Percentiles rank a stretch among this genome's conserved stretches.
Evolutionary conservation across 1,139 yeast species (phyloP).

Genomic region (Taphrina communis): DNA sequence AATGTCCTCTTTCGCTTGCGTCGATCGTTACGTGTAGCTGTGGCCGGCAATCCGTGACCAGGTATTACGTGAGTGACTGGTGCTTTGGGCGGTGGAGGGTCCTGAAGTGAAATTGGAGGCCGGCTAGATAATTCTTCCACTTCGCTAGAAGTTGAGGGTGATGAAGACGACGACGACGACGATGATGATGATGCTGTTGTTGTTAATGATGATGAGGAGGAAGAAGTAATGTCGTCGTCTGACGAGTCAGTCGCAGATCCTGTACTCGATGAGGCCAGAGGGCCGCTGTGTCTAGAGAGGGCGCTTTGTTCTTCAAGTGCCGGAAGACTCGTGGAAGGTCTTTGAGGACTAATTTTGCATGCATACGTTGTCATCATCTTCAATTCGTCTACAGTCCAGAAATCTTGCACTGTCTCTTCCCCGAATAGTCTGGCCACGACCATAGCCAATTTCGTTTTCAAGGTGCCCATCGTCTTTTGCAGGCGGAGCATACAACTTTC

Average conservation of each 20-base stretch:
- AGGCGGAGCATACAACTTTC: no score
- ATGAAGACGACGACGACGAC: constrained; percentile 2
- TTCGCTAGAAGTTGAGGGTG: neutral
- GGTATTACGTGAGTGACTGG: constrained; percentile 1
- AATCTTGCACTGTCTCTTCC: no score
- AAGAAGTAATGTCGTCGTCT: neutral
- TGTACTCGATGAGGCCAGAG: neutral
- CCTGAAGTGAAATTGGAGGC: neutral
- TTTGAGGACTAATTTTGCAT: no score
- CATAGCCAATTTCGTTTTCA: no score
- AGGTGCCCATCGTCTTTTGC: no score
- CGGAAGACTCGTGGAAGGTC: no score
- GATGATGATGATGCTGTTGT: neutral
- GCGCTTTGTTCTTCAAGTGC: no score
- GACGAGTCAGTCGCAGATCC: neutral
- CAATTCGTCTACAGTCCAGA: no score
- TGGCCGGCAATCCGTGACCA: constrained; percentile 15
- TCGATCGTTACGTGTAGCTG: constrained; percentile 27
- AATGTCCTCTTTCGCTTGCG: constrained; percentile 16
- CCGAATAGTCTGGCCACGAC: no score
- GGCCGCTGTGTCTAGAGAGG: no score
- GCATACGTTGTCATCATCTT: no score
- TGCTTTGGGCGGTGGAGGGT: neutral
- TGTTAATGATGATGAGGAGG: no score
- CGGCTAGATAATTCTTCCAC: constrained; percentile 18